Evolutionary conservation across 2,329 filamentous ascomycete genomes (phyloP), one percentile per base, ranked within the genome.

Genomic region (Escovopsis sp.): DNA sequence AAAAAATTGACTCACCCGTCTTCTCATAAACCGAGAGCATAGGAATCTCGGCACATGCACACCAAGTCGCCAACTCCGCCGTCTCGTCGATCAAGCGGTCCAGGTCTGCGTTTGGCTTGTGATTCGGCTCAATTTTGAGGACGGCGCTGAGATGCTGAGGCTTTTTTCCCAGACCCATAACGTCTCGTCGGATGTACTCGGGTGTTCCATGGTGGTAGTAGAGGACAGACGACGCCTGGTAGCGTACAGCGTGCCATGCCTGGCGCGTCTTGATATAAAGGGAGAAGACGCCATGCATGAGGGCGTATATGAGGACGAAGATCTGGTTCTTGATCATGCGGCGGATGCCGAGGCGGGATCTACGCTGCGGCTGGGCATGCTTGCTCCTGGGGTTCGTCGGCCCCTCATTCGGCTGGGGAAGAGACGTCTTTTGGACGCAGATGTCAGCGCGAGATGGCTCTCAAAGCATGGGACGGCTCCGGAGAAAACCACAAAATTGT

Each of bases 141-240:
- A 96, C 78, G 10, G 93, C 79, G 51, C 86, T 94, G 34, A 98
- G 57, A 52, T 98, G 90, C 44, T 80, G 72, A 3, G 90, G 90
- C 40, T 92, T 59, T 47, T 79, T 75, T 39, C 66, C 69, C 38
- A 98, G 58, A 9, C 70, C 68, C 54, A 75, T 75, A 18, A 96
- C 79, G 60, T 98, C 90, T 49, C 80, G 78, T 50, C 79, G 76
- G 46, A 98, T 94, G 52, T 94, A 75, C 53, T 93, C 84, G 7
- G 90, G 90, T 1, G 88, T 93, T 35, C 84, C 82, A 57, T 98
- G 90, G 61, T 98, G 92, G 62, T 98, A 90, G 56, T 88, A 87
- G 36, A 93, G 66, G 41, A 96, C 71, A 9, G 84, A 82, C 35
- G 85, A 72, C 43, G 88, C 63, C 40, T 82, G 77, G 54, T 90